Evolutionary conservation across 805 yeast species (phyloP), one percentile per base, ranked within the genome.

Genomic region (Myxozyma kluyveri): DNA sequence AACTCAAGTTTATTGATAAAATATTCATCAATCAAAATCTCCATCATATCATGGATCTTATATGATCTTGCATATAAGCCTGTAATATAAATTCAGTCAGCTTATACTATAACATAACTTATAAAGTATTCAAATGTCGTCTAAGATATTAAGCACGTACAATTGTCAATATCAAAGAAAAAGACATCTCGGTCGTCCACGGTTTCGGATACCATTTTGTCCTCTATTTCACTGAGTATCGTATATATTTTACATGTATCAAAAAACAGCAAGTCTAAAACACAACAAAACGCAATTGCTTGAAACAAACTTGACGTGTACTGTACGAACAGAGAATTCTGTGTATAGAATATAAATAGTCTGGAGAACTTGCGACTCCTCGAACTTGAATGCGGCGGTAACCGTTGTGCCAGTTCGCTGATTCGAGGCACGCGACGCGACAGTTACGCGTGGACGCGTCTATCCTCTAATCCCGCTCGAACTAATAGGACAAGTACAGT

Each of bases 111-210:
- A 3, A n/a, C 19, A 17, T 9, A 10, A 37, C 10, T 9, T 12
- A n/a, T 9, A 22, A 12, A 19, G 42, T n/a, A 39, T 23, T 10
- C 42, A 18, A 29, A 44, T 27, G 17, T 6, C 7, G 17, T 41
- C 24, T 19, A 19, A 6, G 37, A 3, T 7, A 12, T 29, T 4
- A 14, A 31, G 27, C 9, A 40, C 67, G 12, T 36, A 67, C 97
- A 89, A 68, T 91, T 91, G 72, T 91, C 99, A 49, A 91, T 88
- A 67, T 91, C 99, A 63, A 91, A 91, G 69, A 82, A 88, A 70
- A 93, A 87, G 4, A 67, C 69, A 26, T 40, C 40, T 24, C 52
- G 42, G 14, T 57, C 54, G 37, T 56, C 60, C 10, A 24, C 18
- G 18, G 39, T 36, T 21, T 29, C 33, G 9, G 33, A 29, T 29